Conservation (phyloP, 352 stramenopile species). For the Globisporangium takayamanum region DNA sequence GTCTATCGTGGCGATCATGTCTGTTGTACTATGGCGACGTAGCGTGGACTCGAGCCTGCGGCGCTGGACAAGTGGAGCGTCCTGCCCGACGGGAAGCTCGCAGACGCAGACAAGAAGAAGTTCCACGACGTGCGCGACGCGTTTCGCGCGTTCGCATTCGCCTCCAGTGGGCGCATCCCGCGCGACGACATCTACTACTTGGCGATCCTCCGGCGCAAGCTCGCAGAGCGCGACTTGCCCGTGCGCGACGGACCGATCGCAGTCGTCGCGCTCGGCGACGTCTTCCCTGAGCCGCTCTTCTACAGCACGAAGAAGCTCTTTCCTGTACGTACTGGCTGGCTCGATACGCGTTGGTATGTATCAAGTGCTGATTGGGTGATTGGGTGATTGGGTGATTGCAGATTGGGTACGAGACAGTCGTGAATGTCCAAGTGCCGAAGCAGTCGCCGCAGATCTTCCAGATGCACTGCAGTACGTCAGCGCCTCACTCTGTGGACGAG, state of each 20-base stretch:
- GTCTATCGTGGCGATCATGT: conserved; percentile 6
- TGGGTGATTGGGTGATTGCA: conserved; percentile 10
- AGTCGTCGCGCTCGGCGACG: conserved; percentile 36
- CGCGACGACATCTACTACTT: conserved; percentile 72
- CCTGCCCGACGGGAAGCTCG: conserved; percentile 33
- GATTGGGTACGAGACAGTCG: conserved; percentile 59
- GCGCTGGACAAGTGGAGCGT: conserved; percentile 31
- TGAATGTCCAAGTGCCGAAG: conserved; percentile 40
- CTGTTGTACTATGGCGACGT: conserved; percentile 17
- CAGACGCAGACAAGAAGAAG: conserved; percentile 30
- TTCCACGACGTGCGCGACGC: conserved; percentile 47
- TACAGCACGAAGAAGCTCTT: conserved; percentile 77
- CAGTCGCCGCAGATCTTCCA: conserved; percentile 27
- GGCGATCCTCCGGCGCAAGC: conserved; percentile 44
- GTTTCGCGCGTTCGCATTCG: conserved; percentile 31
- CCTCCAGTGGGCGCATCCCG: conserved; percentile 29
- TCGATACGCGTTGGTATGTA: neutral
- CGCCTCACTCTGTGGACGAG: neutral
- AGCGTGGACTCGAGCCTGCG: conserved; percentile 31
- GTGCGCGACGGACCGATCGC: conserved; percentile 67
- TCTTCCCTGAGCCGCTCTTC: conserved; percentile 58
- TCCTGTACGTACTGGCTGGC: conserved; percentile 29
- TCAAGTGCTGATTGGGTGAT: neutral
- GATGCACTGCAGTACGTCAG: conserved; percentile 47
- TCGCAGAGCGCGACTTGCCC: conserved; percentile 48